Percentiles rank a stretch among this genome's conserved stretches.
Conservation (phyloP, 257 asterid genomes). For the Solanum rostratum region DNA sequence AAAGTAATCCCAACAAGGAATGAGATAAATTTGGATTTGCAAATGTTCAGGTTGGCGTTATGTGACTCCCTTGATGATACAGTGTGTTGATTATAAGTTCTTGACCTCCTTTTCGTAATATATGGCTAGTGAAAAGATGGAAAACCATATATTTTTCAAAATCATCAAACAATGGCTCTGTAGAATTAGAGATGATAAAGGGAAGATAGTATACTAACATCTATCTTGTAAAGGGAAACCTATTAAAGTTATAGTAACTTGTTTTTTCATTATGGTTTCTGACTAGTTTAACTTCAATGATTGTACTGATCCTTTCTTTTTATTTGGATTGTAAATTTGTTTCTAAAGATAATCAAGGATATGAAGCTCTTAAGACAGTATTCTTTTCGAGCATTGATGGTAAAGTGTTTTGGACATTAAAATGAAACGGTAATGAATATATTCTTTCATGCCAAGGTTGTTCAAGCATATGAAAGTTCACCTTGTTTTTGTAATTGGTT, state of each 20-base stretch:
- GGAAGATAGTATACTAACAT: background rate
- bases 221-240: background rate
- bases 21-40: background rate
- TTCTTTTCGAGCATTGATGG: conserved; percentile 29
- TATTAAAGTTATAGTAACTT: background rate
- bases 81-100: background rate
- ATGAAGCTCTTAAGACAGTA: conserved; percentile 36
- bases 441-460: conserved; percentile 48
- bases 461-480: background rate
- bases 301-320: background rate
- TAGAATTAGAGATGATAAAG: background rate
- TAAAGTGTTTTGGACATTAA: conserved; percentile 48
- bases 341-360: conserved; percentile 24
- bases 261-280: background rate
- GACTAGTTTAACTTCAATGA: background rate
- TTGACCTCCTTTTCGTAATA: background rate
- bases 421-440: conserved; percentile 23
- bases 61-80: background rate
- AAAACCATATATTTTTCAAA: background rate
- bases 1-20: background rate
- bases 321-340: background rate
- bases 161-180: background rate
- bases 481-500: background rate
- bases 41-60: background rate
- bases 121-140: background rate